Evolutionary conservation across 768 basidiomycete genomes (phyloP), one percentile per base, ranked within the genome.

Genomic region (Psilocybe cubensis): DNA sequence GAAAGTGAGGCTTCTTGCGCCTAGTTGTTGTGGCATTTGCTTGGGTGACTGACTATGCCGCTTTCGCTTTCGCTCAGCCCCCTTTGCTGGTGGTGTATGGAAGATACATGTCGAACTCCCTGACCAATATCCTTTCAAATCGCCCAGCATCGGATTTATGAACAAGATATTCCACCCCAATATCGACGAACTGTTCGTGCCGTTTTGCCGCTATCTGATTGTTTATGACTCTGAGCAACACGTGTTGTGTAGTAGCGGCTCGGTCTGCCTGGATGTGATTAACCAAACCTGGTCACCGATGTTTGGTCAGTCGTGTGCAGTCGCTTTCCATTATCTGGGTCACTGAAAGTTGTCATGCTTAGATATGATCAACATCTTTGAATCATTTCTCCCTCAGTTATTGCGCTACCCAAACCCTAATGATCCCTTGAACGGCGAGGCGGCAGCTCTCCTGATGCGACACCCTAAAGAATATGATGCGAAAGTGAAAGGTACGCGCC

Each of bases 131-230:
- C 97, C 97, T 2, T 99, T 90, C 86, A 98, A 98, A 75, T 96
- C 94, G 25, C 97, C 97, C 4, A 95, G 93, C 70, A 99, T 99
- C 64, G 97, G 97, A 1, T 99, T 99, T 76, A 96, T 97, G 94
- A 99, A 99, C 84, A 98, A 98, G 89, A 98, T 99, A 72, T 98
- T 97, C 71, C 97, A 98, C 67, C 97, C 97, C 18, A 99, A 99
- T 70, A 99, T 99, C 68, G 97, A 99, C 75, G 97, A 99, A 74
- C 78, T 97, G 91, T 98, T 72, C 69, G 94, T 79, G n/a, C 44
- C 20, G 25, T 48, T 11, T 48, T 48, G 23, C 41, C 52, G 11
- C 17, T 41, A 24, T 54, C 27, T 38, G 31, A 40, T n/a, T 42
- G 55, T n/a, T 52, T 20, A 4, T 25, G 52, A 14, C 33, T 38